A percentile compares a stretch with the other conserved stretches of the same genome.
phyloP scores from a whole-genome alignment of 2,329 filamentous ascomycete species.

The Neonectria faginata region DNA sequence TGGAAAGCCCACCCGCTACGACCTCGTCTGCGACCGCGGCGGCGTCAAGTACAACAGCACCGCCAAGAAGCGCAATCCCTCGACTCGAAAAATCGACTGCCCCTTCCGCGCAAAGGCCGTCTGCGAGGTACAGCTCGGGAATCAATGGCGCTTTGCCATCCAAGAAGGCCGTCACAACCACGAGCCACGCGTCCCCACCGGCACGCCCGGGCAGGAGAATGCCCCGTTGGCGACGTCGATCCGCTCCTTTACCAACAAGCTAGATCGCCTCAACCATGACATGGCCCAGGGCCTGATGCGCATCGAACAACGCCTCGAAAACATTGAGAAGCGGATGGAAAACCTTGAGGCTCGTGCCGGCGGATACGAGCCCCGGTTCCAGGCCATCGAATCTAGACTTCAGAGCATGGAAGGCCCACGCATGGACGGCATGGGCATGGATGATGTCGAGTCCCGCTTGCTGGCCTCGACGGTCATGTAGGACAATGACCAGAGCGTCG shows the following conservation, averaged over 20 bases:
- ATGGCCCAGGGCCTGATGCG: slow-evolving; percentile 64
- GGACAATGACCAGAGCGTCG: slow-evolving; percentile 38
- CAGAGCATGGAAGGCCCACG: slow-evolving; percentile 57
- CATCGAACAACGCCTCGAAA: slow-evolving; percentile 63
- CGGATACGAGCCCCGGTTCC: slow-evolving; percentile 59
- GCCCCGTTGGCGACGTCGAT: slow-evolving; percentile 69
- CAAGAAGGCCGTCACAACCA: slow-evolving; percentile 72
- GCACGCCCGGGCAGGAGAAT: slow-evolving; percentile 67
- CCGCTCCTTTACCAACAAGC: slow-evolving; percentile 68
- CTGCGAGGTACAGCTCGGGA: slow-evolving; percentile 71
- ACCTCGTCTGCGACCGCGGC: slow-evolving; percentile 72
- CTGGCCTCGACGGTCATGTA: slow-evolving; percentile 59
- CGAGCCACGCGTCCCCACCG: slow-evolving; percentile 67
- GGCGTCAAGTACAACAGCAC: slow-evolving; percentile 75
- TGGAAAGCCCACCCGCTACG: slow-evolving; percentile 71
- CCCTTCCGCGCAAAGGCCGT: slow-evolving; percentile 73
- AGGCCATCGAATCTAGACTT: slow-evolving; percentile 56
- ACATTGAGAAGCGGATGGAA: slow-evolving; percentile 67
- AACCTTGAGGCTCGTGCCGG: slow-evolving; percentile 61
- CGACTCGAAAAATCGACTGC: slow-evolving; percentile 73
- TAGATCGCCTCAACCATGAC: slow-evolving; percentile 69
- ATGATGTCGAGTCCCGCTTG: slow-evolving; percentile 59
- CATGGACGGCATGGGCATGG: slow-evolving; percentile 58
- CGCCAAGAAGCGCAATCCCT: slow-evolving; percentile 73
- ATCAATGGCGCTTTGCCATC: slow-evolving; percentile 73